phyloP scores from a whole-genome alignment of 345 rosid genomes.

The Populus davidiana region DNA sequence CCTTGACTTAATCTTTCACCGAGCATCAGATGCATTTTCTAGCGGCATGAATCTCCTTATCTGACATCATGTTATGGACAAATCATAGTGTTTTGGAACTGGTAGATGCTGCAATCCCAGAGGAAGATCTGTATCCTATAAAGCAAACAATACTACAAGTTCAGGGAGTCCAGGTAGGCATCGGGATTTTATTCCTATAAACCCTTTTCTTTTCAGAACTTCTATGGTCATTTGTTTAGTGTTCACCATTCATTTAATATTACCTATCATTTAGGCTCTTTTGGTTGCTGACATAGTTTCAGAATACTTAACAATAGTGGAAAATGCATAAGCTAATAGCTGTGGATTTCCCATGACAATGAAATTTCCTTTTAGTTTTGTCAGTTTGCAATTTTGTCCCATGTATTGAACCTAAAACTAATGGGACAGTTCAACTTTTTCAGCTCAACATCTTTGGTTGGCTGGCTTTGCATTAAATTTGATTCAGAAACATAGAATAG shows the following conservation, averaged over 20 bases:
- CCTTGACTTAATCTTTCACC: background rate
- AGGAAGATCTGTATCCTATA: constrained; percentile 62
- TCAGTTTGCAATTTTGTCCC: background rate
- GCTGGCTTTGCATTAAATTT: background rate
- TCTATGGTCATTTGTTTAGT: background rate
- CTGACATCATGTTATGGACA: constrained; percentile 24
- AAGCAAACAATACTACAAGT: constrained; percentile 67
- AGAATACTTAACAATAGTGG: background rate
- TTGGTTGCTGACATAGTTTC: background rate
- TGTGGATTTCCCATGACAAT: background rate
- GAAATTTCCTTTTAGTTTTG: background rate
- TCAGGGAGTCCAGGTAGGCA: constrained; percentile 73
- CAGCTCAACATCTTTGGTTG: background rate
- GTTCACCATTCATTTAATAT: background rate
- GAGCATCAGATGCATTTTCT: background rate
- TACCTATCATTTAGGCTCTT: background rate
- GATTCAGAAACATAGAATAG: background rate
- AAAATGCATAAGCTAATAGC: background rate
- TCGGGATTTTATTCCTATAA: constrained; percentile 5
- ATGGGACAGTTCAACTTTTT: background rate
- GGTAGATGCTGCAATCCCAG: constrained; percentile 92
- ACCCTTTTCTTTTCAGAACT: background rate
- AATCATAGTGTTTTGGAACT: constrained; percentile 72
- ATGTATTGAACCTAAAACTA: background rate
- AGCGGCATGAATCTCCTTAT: constrained; percentile 3